Evolutionary conservation across 140 eudicot species (phyloP).

Genomic region (Erigeron philadelphicus): DNA sequence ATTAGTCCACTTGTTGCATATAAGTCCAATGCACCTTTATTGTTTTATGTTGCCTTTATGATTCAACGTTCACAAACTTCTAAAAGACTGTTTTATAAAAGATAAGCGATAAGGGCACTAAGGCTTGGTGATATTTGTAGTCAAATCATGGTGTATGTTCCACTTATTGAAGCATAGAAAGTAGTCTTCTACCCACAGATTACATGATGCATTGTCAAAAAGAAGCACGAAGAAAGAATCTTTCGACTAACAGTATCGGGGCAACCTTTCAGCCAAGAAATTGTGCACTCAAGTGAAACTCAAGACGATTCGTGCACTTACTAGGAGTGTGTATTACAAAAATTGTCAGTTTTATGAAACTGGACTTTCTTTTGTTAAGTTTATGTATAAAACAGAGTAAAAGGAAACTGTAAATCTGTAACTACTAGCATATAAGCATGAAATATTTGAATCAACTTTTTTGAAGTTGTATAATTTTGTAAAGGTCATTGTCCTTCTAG

Average conservation of each 20-base stretch:
- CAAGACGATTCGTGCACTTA: no score
- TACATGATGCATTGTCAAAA: slow-evolving; percentile 19
- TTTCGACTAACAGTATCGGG: no score
- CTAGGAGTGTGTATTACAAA: background rate
- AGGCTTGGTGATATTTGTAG: background rate
- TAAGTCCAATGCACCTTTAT: slow-evolving; percentile 32
- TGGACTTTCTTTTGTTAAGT: slow-evolving; percentile 14
- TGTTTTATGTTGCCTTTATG: slow-evolving; percentile 26
- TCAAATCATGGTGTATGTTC: slow-evolving; percentile 8
- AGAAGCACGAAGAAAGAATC: background rate
- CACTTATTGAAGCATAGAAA: slow-evolving; percentile 17
- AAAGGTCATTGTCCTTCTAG: background rate
- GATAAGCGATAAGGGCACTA: slow-evolving; percentile 19
- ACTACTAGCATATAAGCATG: background rate
- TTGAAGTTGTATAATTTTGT: background rate
- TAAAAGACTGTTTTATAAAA: slow-evolving; percentile 17
- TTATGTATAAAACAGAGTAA: background rate
- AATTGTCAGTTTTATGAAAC: slow-evolving; percentile 2
- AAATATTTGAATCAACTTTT: slow-evolving; percentile 12
- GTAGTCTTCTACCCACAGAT: slow-evolving; percentile 15
- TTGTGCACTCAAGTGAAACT: no score
- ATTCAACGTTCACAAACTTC: slow-evolving; percentile 24
- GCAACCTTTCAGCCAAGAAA: no score
- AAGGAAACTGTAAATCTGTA: background rate
- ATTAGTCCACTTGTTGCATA: slow-evolving; percentile 31